Conservation (phyloP, 2,329 filamentous ascomycete species). For the Sporothrix pseudoabietina region DNA sequence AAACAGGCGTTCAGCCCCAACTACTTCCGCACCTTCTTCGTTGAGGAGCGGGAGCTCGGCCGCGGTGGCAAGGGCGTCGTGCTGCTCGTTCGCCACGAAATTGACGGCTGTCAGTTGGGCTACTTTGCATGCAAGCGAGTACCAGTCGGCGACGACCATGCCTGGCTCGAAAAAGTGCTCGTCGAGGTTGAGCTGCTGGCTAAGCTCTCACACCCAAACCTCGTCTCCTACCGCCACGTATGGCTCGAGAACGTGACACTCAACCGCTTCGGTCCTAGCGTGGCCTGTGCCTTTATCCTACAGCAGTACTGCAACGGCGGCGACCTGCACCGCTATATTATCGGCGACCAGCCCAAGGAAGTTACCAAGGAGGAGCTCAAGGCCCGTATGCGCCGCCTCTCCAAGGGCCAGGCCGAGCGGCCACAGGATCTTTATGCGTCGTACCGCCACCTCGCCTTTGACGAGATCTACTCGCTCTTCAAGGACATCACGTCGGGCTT, state of each 20-base stretch:
- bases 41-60: constrained; percentile 82
- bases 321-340: constrained; percentile 83
- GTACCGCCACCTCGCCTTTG: constrained; percentile 60
- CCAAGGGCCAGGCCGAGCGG: constrained; percentile 72
- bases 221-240: constrained; percentile 95
- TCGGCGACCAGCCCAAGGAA: constrained; percentile 65
- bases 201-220: constrained; percentile 87
- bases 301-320: constrained; percentile 97
- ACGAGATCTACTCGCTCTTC: constrained; percentile 97
- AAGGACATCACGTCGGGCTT: constrained; percentile 91
- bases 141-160: constrained; percentile 90
- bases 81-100: constrained; percentile 85
- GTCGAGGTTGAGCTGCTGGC: constrained; percentile 92
- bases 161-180: constrained; percentile 91
- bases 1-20: constrained; percentile 85
- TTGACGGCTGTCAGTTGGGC: constrained; percentile 85
- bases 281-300: constrained; percentile 93
- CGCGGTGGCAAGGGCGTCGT: constrained; percentile 94
- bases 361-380: constrained; percentile 84
- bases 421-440: constrained; percentile 50
- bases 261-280: constrained; percentile 82
- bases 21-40: constrained; percentile 92
- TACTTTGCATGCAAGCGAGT: constrained; percentile 97
- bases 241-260: constrained; percentile 91
- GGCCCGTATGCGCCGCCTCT: constrained; percentile 78